These are phyloP conservation scores for Trichoderma sp. DNA, from an alignment of 2,329 filamentous ascomycete species.

Conservation along the genomic window DNA sequence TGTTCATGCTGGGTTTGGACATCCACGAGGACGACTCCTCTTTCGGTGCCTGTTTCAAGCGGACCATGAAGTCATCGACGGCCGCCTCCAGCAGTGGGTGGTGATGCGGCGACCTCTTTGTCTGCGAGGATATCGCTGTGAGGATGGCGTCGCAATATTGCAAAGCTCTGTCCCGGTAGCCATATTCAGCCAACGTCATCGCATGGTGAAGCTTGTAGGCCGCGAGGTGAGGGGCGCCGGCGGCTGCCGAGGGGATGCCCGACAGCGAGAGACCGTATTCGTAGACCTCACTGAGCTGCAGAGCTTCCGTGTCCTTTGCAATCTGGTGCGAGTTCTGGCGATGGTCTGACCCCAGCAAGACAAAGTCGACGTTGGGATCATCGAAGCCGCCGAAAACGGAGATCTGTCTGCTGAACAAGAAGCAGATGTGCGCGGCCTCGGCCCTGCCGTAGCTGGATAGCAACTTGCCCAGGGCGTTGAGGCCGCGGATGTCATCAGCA, in stretches of 20 bases:
- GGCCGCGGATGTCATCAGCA: conserved; percentile 72
- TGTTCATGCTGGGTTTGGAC: conserved; percentile 92
- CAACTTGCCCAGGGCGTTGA: conserved; percentile 79
- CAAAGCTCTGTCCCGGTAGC: conserved; percentile 78
- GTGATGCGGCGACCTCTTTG: conserved; percentile 84
- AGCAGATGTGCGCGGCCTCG: conserved; percentile 93
- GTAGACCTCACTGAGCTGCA: conserved; percentile 95
- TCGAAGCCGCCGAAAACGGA: conserved; percentile 80
- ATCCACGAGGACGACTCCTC: conserved; percentile 87
- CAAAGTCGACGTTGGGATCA: conserved; percentile 75
- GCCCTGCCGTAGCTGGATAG: conserved; percentile 82
- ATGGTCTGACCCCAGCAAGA: conserved; percentile 85
- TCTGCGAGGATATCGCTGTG: conserved; percentile 74
- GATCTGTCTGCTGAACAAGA: conserved; percentile 75
- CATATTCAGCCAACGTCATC: conserved; percentile 78
- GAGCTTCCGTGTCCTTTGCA: conserved; percentile 77
- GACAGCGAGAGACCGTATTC: conserved; percentile 84
- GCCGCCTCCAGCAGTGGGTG: conserved; percentile 71
- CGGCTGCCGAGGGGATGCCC: conserved; percentile 52
- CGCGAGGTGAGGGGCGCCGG: conserved; percentile 77
- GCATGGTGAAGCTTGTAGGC: conserved; percentile 92
- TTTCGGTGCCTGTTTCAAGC: conserved; percentile 82
- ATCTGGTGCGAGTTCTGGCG: conserved; percentile 69
- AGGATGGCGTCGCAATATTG: conserved; percentile 88
- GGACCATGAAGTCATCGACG: conserved; percentile 80